These are phyloP conservation scores for Kandelia obovata DNA, from an alignment of 345 rosid species.

Conservation along the genomic window DNA sequence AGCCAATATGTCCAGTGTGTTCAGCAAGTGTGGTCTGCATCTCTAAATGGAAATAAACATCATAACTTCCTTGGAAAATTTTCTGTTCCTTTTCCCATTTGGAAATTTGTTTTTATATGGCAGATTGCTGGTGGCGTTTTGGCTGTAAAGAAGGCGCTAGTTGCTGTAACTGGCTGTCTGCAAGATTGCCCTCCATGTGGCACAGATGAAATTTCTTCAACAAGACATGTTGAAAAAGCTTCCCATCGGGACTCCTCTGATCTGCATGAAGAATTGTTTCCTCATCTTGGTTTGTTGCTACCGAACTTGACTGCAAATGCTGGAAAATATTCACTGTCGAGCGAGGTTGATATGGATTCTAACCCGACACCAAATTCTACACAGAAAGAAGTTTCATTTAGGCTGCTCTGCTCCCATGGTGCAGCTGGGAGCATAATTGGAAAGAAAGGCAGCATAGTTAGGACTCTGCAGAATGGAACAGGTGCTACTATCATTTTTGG, in stretches of 20 bases:
- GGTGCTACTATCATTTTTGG: conserved; percentile 57
- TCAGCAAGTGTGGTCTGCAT: too few relatives aligned
- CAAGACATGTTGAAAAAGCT: conserved; percentile 29
- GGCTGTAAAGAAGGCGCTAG: conserved; percentile 64
- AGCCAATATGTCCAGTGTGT: too few relatives aligned
- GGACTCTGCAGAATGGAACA: conserved; percentile 51
- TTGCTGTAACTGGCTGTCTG: conserved; percentile 45
- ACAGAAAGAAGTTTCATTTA: conserved; percentile 40
- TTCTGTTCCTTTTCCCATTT: not conserved
- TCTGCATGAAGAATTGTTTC: conserved; percentile 49
- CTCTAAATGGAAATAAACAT: too few relatives aligned
- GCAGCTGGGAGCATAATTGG: conserved; percentile 72
- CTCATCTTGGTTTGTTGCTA: conserved; percentile 38
- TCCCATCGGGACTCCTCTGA: conserved; percentile 24
- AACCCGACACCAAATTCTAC: conserved; percentile 15
- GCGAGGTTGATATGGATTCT: conserved; percentile 20
- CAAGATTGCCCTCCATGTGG: conserved; percentile 35
- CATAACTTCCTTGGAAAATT: too few relatives aligned
- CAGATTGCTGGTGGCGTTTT: conserved; percentile 54
- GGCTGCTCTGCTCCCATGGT: conserved; percentile 44
- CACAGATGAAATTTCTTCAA: conserved; percentile 12
- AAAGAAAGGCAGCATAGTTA: conserved; percentile 46
- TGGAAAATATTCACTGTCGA: conserved; percentile 12
- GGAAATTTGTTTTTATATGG: conserved; percentile 8
- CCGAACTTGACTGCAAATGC: conserved; percentile 23